Evolutionary conservation across 2,329 filamentous ascomycete species (phyloP), one percentile per base, ranked within the genome.

Genomic region (Epichloe scottii): DNA sequence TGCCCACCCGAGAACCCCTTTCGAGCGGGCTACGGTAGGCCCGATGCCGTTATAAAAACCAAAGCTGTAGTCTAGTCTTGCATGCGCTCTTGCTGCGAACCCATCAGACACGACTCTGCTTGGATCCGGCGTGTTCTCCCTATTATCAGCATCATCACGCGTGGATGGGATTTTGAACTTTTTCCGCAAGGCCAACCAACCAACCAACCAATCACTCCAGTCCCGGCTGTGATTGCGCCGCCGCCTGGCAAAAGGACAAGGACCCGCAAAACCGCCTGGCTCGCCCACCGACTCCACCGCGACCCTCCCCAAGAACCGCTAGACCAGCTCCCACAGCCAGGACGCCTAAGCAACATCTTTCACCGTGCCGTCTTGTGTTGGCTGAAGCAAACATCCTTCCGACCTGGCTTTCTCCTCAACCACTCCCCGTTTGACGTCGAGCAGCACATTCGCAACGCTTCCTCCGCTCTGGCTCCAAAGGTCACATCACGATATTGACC

Each of bases 351-450:
- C 40, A 52, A 48, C 46, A 47, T 35, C 44, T 51, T 34, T 48
- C n/a, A 34, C 34, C 3, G 26, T 30, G 26, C 17, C 30, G 30
- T 50, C 34, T 33, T 42, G 41, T 50, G 47, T 50, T 30, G 53
- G 48, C 51, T 53, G 53, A 48, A 51, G 48, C 51, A 53, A 47
- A 51, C 51, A 51, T 53, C 49, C 38, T 39, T 48, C 15, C 30
- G 21, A 47, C 46, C 53, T 41, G 38, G 26, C 42, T 51, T 35
- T 48, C 17, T 44, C 39, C 41, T 42, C 50, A 47, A 17, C 40
- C 44, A 33, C 46, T 46, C 11, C 21, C 26, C 38, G 23, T 46
- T 54, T 49, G 49, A 53, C 53, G 30, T 39, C 11, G 46, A 53
- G 46, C 51, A 35, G 46, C 41, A 47, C 37, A 35, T 14, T 46